Percentiles rank a stretch among this genome's conserved stretches.
These are phyloP conservation scores for Dalbergia cultrata DNA, from an alignment of 306 rosid genomes.

Conservation along the genomic window DNA sequence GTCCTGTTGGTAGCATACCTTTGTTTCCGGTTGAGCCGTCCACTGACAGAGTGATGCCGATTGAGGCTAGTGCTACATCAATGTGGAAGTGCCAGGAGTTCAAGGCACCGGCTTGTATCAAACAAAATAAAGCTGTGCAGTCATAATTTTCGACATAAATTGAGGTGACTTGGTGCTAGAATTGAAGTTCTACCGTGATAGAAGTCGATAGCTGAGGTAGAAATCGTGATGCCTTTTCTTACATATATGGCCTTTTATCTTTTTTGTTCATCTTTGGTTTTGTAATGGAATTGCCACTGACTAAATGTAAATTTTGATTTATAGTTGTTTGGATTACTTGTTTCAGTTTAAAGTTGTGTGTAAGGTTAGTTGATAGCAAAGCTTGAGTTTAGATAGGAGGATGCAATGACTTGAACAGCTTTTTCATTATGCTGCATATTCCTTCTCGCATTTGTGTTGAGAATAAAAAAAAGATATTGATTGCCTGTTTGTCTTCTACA, in stretches of 20 bases:
- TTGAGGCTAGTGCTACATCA: constrained; percentile 57
- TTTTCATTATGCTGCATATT: constrained; percentile 43
- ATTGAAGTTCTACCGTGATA: constrained; percentile 39
- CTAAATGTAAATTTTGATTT: constrained; percentile 79
- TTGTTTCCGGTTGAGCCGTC: constrained; percentile 67
- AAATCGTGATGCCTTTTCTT: constrained; percentile 58
- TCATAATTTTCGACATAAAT: constrained; percentile 57
- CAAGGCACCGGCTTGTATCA: constrained; percentile 66
- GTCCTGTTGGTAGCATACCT: constrained; percentile 51
- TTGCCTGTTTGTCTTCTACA: constrained; percentile 9
- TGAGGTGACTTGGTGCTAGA: constrained; percentile 49
- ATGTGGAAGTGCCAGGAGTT: constrained; percentile 84
- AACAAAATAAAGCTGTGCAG: constrained; percentile 78
- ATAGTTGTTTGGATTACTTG: constrained; percentile 61
- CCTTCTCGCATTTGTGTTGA: constrained; percentile 28
- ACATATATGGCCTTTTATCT: constrained; percentile 44
- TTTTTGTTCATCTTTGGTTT: constrained; percentile 57
- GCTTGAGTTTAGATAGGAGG: constrained; percentile 58
- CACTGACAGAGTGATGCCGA: constrained; percentile 62
- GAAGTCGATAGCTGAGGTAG: constrained; percentile 73
- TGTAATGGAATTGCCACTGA: constrained; percentile 73
- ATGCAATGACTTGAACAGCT: constrained; percentile 52
- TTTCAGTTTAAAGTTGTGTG: constrained; percentile 51
- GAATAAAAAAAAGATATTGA: constrained; percentile 44
- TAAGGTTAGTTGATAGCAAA: constrained; percentile 53